Evolutionary conservation across 2,329 filamentous ascomycete species (phyloP).

Genomic region (Eurotiales sp.): DNA sequence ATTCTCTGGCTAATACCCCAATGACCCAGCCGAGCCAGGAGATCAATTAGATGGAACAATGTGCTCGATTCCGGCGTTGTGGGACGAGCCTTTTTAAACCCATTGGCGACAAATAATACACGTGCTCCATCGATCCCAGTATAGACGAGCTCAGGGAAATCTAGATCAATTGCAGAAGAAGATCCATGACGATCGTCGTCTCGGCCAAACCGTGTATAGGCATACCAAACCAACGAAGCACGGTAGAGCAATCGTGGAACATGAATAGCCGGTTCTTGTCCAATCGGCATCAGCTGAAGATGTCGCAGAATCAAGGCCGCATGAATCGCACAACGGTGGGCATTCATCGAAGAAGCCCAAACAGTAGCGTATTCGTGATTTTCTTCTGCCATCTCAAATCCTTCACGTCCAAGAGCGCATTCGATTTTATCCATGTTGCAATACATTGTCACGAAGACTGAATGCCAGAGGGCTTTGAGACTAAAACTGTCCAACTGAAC

Average conservation of each 20-base stretch:
- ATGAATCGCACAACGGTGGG: slow-evolving; percentile 21
- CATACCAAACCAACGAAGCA: slow-evolving; percentile 22
- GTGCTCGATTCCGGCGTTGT: slow-evolving; percentile 6
- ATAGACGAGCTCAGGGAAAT: background rate
- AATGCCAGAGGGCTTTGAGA: slow-evolving; percentile 29
- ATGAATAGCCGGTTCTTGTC: slow-evolving; percentile 23
- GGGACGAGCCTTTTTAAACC: slow-evolving; percentile 5
- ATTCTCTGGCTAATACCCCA: slow-evolving; percentile 12
- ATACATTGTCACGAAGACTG: slow-evolving; percentile 25
- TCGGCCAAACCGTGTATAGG: slow-evolving; percentile 16
- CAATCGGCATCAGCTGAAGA: slow-evolving; percentile 20
- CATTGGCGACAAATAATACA: slow-evolving; percentile 9
- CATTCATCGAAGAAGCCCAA: slow-evolving; percentile 24
- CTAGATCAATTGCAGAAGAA: background rate
- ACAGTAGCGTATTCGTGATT: slow-evolving; percentile 13
- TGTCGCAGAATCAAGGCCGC: slow-evolving; percentile 21
- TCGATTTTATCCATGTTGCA: slow-evolving; percentile 28
- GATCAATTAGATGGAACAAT: slow-evolving; percentile 6
- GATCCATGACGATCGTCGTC: background rate
- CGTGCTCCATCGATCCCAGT: slow-evolving; percentile 1
- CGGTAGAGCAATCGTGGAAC: slow-evolving; percentile 22
- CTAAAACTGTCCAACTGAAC: slow-evolving; percentile 22
- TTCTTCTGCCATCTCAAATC: slow-evolving; percentile 17
- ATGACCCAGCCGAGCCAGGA: slow-evolving; percentile 3
- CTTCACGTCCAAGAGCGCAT: slow-evolving; percentile 25